Evolutionary conservation across 345 rosid genomes (phyloP).

Genomic region (Salix viminalis): DNA sequence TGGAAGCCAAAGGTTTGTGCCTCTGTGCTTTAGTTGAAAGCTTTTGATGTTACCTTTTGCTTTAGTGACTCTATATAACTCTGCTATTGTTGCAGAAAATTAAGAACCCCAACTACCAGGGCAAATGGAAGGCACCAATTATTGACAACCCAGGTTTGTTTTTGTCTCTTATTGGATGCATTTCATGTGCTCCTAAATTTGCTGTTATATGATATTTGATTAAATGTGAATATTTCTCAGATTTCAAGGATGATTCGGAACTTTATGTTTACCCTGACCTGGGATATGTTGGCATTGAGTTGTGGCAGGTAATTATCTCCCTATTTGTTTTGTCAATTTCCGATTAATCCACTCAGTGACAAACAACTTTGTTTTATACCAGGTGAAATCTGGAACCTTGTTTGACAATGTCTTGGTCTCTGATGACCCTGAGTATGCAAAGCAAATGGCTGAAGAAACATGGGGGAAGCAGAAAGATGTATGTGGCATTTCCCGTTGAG

Average conservation of each 20-base stretch:
- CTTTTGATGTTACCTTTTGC: not conserved
- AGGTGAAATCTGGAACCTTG: constrained; percentile 97
- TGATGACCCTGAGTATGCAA: constrained; percentile 83
- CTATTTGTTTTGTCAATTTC: not conserved
- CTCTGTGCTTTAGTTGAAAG: constrained; percentile 1
- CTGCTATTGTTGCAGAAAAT: constrained; percentile 56
- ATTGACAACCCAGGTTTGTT: constrained; percentile 94
- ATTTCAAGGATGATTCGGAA: constrained; percentile 92
- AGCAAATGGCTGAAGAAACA: constrained; percentile 81
- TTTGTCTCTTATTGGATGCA: not conserved
- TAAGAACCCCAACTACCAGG: constrained; percentile 90
- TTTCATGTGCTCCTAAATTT: not conserved
- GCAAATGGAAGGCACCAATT: constrained; percentile 94
- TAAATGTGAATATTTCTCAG: constrained; percentile 32
- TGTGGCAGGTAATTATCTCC: constrained; percentile 80
- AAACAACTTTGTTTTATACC: not conserved
- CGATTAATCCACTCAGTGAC: not conserved
- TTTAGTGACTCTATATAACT: constrained; percentile 1
- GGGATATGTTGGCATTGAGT: constrained; percentile 91
- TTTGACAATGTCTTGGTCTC: constrained; percentile 77
- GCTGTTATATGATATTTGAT: not conserved
- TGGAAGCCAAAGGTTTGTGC: constrained; percentile 84
- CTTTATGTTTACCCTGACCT: constrained; percentile 78
- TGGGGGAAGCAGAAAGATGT: constrained; percentile 97
- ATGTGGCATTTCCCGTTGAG: constrained; percentile 15